Conservation (phyloP, 805 yeast species). For the Grigorovia humatica region DNA sequence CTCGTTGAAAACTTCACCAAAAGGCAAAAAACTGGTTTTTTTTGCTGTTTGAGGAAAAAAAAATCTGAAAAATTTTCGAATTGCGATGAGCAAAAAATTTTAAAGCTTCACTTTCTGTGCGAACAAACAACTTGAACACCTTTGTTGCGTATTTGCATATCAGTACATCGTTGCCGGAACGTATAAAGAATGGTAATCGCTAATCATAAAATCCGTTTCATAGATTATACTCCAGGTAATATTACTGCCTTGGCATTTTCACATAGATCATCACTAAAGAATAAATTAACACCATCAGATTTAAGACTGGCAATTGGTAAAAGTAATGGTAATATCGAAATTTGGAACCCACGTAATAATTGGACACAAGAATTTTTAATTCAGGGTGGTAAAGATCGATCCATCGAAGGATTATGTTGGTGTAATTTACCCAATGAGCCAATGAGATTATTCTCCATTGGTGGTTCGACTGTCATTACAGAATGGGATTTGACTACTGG, state of each 20-base stretch:
- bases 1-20: not conserved
- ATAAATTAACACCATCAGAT: slow-evolving; percentile 39
- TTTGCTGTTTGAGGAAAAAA: not conserved
- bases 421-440: slow-evolving; percentile 37
- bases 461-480: slow-evolving; percentile 83
- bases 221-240: slow-evolving; percentile 76
- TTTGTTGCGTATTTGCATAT: too few relatives aligned
- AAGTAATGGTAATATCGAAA: slow-evolving; percentile 88
- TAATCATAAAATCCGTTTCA: slow-evolving; percentile 82
- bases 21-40: not conserved
- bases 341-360: slow-evolving; percentile 78
- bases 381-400: slow-evolving; percentile 71
- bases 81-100: slow-evolving; percentile 1
- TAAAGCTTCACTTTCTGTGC: not conserved
- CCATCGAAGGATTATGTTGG: slow-evolving; percentile 90
- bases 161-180: too few relatives aligned
- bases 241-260: slow-evolving; percentile 77
- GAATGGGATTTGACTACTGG: slow-evolving; percentile 85
- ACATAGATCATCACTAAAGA: slow-evolving; percentile 36
- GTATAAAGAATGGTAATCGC: not conserved
- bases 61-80: not conserved
- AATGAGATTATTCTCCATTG: slow-evolving; percentile 78
- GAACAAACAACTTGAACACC: too few relatives aligned
- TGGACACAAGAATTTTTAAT: slow-evolving; percentile 74
- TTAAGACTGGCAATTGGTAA: slow-evolving; percentile 83